Percentiles rank a stretch among this genome's conserved stretches.
phyloP scores from a whole-genome alignment of 345 rosid genomes.

The Trapa bicornis region DNA sequence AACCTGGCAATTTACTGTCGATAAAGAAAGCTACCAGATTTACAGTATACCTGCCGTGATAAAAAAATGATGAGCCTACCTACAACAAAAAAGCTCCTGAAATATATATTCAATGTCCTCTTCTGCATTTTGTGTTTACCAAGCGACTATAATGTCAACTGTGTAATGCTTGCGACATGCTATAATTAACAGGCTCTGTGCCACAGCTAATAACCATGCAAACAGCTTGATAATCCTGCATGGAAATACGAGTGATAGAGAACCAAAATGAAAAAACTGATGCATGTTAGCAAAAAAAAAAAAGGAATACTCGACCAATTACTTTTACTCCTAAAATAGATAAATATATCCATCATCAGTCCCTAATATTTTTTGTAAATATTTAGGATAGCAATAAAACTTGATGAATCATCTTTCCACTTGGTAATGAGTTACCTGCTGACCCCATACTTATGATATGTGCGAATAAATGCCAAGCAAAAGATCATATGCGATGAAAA shows the following conservation, averaged over 20 bases:
- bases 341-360: neutral
- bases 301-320: neutral
- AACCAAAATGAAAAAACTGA: neutral
- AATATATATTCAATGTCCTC: neutral
- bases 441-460: constrained; percentile 61
- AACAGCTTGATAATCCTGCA: constrained; percentile 54
- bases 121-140: constrained; percentile 26
- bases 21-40: constrained; percentile 49
- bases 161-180: constrained; percentile 87
- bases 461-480: constrained; percentile 55
- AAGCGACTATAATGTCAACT: constrained; percentile 73
- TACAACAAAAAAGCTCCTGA: neutral
- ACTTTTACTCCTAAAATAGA: neutral
- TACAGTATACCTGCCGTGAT: constrained; percentile 63
- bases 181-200: constrained; percentile 69
- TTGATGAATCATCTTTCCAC: neutral
- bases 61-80: neutral
- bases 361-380: neutral
- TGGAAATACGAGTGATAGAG: neutral
- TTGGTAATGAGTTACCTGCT: constrained; percentile 29
- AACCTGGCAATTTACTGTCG: constrained; percentile 69
- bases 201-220: constrained; percentile 60
- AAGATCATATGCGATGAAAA: constrained; percentile 90
- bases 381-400: neutral
- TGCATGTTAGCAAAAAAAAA: too few relatives aligned